Base-by-base conservation (phyloP, 164 flowering plant genomes). In the Macadamia tetraphylla region DNA sequence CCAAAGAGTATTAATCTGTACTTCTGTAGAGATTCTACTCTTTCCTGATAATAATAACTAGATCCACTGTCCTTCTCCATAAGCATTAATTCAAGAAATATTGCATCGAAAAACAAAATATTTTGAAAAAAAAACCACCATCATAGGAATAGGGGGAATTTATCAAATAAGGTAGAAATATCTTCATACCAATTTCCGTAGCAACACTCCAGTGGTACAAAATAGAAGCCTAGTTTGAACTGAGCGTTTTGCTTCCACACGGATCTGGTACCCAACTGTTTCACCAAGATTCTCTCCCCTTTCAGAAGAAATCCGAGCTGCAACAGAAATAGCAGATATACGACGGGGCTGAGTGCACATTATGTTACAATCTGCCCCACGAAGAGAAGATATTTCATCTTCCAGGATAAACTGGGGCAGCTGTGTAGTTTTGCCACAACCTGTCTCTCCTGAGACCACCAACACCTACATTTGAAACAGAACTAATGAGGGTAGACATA, bases 351-450 rank as follows among this genome's bases (percentile, higher is more conserved):
- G 98, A 32, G 98, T 94, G 75, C 98, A 94, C 53, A 94, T 86
- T 75, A 94, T 94, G 76, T 71, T 89, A 81, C 97, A 94, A 56
- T 81, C 81, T 53, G 91, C 94, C 71, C 96, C 97, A 64, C 88
- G 87, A 40, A 89, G 73, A 62, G 81, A 72, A 72, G 91, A 81
- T 69, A 88, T 87, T 72, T 89, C 94, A 59, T 91, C 90, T 67
- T 94, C 98, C 59, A 94, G 78, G 73, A 94, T 91, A 73, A 87
- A 91, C 40, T 91, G 98, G 66, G 98, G 97, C 49, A 94, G 86
- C 73, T 94, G 98, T 18, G 98, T 94, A 55, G 98, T 94, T 80
- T 94, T 94, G 49, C 98, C 98, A 87, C 96, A 94, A 49, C 98
- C 96, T 67, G 98, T 94, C 88, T 94, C 98, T 69, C 98, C 98